Conservation (phyloP, 345 rosid genomes). For the Cardiospermum halicacabum region DNA sequence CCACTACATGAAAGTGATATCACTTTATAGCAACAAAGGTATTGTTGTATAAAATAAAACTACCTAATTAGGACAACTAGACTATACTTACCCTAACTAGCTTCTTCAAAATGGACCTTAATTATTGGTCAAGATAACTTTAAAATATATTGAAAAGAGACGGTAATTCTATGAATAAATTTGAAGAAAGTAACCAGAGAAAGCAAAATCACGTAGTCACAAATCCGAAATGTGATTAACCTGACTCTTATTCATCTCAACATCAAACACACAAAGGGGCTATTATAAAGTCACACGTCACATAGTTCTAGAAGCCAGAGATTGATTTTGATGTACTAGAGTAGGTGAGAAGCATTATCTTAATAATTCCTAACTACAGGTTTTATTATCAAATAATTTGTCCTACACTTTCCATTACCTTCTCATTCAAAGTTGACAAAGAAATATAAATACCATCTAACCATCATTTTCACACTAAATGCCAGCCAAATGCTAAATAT, state of each 20-base stretch:
- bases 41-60: too few relatives aligned
- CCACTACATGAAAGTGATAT: too few relatives aligned
- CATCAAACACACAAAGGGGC: background rate
- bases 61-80: too few relatives aligned
- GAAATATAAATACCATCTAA: background rate
- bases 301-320: constrained; percentile 7
- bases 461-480: background rate
- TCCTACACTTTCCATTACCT: background rate
- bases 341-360: background rate
- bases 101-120: too few relatives aligned
- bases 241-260: background rate
- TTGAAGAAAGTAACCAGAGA: too few relatives aligned
- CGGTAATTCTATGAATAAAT: too few relatives aligned
- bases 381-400: background rate
- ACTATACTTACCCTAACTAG: too few relatives aligned
- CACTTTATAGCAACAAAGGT: too few relatives aligned
- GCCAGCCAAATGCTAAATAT: background rate
- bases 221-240: background rate
- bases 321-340: background rate
- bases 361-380: background rate
- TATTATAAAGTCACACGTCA: background rate
- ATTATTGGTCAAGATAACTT: too few relatives aligned
- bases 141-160: too few relatives aligned
- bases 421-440: background rate
- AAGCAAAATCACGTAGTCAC: background rate